phyloP scores from a whole-genome alignment of 305 asterid genomes.

The Coffea humblotiana region DNA sequence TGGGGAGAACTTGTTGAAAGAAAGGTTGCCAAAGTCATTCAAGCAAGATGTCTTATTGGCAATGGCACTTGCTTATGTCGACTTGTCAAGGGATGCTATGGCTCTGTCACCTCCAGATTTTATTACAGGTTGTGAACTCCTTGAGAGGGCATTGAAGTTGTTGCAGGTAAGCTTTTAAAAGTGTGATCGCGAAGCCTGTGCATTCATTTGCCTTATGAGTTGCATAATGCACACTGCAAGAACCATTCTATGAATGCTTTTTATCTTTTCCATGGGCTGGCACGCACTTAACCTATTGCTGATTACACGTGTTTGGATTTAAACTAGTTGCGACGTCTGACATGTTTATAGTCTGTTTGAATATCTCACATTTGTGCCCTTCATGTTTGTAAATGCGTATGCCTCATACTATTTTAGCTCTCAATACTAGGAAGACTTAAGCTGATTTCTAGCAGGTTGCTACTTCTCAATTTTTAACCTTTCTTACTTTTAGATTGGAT shows the following conservation, averaged over 20 bases:
- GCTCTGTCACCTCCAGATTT: constrained; percentile 79
- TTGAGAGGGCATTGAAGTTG: constrained; percentile 86
- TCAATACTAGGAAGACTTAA: too few species aligned
- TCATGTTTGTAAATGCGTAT: too few species aligned
- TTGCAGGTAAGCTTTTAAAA: constrained; percentile 54
- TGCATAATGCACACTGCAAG: neutral
- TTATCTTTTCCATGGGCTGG: too few species aligned
- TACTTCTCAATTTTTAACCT: too few species aligned
- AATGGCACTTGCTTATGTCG: constrained; percentile 91
- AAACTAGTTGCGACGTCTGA: too few species aligned
- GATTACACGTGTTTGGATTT: too few species aligned
- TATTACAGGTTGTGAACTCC: constrained; percentile 81
- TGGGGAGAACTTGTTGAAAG: constrained; percentile 73
- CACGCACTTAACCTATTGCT: too few species aligned
- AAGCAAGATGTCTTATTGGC: constrained; percentile 94
- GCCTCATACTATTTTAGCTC: too few species aligned
- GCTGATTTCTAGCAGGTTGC: too few species aligned
- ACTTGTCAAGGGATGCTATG: constrained; percentile 93
- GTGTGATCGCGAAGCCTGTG: constrained; percentile 14
- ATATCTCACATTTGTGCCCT: too few species aligned
- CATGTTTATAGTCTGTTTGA: too few species aligned
- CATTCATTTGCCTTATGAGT: neutral
- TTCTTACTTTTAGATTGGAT: neutral
- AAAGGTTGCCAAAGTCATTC: constrained; percentile 85
- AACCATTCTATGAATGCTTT: too few species aligned